Evolutionary conservation across 768 basidiomycete species (phyloP).

Genomic region (Tephrocybe sp.): DNA sequence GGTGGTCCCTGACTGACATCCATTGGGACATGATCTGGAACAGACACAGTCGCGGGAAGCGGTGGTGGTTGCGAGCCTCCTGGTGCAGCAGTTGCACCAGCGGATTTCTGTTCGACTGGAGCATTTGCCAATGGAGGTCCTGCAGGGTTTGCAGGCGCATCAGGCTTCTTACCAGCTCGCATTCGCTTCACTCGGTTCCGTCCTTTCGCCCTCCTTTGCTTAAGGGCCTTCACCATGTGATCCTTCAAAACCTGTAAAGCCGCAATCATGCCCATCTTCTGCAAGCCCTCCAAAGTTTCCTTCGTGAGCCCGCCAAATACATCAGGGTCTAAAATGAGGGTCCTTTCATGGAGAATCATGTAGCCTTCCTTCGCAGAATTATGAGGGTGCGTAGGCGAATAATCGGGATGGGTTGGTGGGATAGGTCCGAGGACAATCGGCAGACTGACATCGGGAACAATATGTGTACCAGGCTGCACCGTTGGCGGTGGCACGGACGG

Average conservation of each 20-base stretch:
- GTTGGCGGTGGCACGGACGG: conserved; percentile 17
- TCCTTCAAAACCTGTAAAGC: conserved; percentile 80
- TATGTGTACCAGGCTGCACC: conserved; percentile 17
- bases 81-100: neutral
- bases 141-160: conserved; percentile 11
- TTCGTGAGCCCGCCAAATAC: conserved; percentile 78
- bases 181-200: conserved; percentile 30
- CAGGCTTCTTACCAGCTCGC: conserved; percentile 26
- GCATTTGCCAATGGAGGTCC: conserved; percentile 44
- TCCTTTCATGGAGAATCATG: conserved; percentile 83
- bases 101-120: conserved; percentile 33
- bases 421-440: conserved; percentile 78
- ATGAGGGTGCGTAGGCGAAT: conserved; percentile 42
- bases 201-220: conserved; percentile 58
- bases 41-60: conserved; percentile 7
- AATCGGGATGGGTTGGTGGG: conserved; percentile 59
- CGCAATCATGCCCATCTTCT: conserved; percentile 77
- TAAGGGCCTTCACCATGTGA: conserved; percentile 82
- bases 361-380: conserved; percentile 52
- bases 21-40: conserved; percentile 33
- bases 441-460: conserved; percentile 58
- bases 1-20: conserved; percentile 14
- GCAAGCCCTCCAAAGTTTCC: conserved; percentile 71
- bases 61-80: conserved; percentile 7
- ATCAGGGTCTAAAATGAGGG: conserved; percentile 78